Conservation (phyloP, 2,329 filamentous ascomycete genomes). For the Lizonia empirigonia region DNA sequence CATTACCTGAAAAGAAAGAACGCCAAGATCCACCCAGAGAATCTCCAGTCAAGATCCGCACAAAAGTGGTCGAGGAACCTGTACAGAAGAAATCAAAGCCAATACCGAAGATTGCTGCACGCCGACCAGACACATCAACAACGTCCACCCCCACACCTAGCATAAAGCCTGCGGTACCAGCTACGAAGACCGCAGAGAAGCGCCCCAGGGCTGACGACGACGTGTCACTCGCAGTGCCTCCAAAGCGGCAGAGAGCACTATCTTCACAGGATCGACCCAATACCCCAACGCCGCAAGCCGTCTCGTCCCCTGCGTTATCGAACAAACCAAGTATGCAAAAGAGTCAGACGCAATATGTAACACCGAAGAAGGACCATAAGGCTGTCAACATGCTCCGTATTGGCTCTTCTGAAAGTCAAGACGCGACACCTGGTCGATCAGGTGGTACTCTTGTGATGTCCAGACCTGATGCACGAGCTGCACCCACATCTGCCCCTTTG, state of each 20-base stretch:
- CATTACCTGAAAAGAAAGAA: constrained; percentile 33
- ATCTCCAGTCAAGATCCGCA: constrained; percentile 20
- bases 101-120: constrained; percentile 33
- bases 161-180: constrained; percentile 17
- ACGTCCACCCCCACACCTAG: constrained; percentile 15
- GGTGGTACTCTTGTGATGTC: constrained; percentile 35
- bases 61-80: constrained; percentile 21
- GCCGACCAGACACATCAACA: constrained; percentile 30
- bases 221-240: constrained; percentile 31
- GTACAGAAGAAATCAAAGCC: constrained; percentile 38
- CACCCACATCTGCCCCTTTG: constrained; percentile 40
- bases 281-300: constrained; percentile 37
- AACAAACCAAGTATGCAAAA: constrained; percentile 42
- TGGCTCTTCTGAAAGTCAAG: constrained; percentile 42
- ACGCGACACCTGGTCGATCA: constrained; percentile 44
- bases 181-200: constrained; percentile 39
- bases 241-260: constrained; percentile 42
- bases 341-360: constrained; percentile 33
- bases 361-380: constrained; percentile 45
- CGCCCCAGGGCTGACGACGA: constrained; percentile 44
- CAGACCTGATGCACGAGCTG: constrained; percentile 32
- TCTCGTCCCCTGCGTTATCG: constrained; percentile 37
- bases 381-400: constrained; percentile 46
- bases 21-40: constrained; percentile 31
- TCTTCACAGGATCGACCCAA: constrained; percentile 40